phyloP scores from a whole-genome alignment of 176 grass and related monocot species.

The Triticum urartu region DNA sequence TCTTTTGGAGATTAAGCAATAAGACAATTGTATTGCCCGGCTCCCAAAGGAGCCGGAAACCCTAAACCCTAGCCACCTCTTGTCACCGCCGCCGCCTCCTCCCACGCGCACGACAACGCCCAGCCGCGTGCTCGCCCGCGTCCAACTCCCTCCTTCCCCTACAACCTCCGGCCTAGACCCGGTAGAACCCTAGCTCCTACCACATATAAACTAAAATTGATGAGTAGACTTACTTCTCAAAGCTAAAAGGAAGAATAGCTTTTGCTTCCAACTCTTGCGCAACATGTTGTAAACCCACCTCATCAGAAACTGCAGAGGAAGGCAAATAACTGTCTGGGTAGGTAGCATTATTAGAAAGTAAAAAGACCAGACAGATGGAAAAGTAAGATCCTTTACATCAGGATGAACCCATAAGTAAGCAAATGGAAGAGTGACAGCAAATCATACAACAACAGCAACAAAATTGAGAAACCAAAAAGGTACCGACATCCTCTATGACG shows the following conservation, averaged over 20 bases:
- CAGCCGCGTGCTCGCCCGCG: no score
- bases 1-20: no score
- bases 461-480: slow-evolving; percentile 68
- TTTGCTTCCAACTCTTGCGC: slow-evolving; percentile 90
- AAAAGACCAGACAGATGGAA: not conserved
- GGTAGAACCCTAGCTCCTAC: no score
- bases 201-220: slow-evolving; percentile 2
- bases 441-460: slow-evolving; percentile 34
- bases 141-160: no score
- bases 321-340: not conserved
- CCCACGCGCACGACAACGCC: no score
- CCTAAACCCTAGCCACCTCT: no score
- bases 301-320: slow-evolving; percentile 67
- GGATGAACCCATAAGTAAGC: not conserved
- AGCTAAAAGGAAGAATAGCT: slow-evolving; percentile 56
- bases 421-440: slow-evolving; percentile 30
- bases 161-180: no score
- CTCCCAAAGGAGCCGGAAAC: no score
- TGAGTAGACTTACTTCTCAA: slow-evolving; percentile 66
- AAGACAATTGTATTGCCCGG: no score
- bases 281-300: slow-evolving; percentile 81
- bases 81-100: no score
- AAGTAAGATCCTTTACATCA: not conserved
- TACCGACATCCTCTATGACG: slow-evolving; percentile 99
- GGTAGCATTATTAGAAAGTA: not conserved